These are phyloP conservation scores for Hyaloperonospora arabidopsidis DNA, from an alignment of 352 stramenopile genomes.

Conservation along the genomic window DNA sequence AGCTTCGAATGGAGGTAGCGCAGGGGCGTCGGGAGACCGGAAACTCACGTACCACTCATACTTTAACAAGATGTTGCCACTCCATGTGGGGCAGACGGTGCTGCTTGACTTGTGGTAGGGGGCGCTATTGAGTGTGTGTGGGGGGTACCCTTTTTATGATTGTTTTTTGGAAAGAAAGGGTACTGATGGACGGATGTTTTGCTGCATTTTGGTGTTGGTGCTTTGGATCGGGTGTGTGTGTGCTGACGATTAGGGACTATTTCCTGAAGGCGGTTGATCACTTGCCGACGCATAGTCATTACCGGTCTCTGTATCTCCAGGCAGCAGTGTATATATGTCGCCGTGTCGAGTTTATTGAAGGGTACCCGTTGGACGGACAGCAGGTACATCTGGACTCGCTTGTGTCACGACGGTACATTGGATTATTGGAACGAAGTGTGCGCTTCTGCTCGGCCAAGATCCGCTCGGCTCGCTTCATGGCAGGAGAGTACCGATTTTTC, in stretches of 20 bases:
- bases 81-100: slow-evolving; percentile 56
- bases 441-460: slow-evolving; percentile 60
- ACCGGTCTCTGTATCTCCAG: slow-evolving; percentile 62
- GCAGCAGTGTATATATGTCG: slow-evolving; percentile 61
- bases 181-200: too few relatives aligned
- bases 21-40: slow-evolving; percentile 29
- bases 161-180: too few relatives aligned
- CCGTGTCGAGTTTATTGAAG: slow-evolving; percentile 71
- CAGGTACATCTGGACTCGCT: slow-evolving; percentile 37
- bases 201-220: not conserved
- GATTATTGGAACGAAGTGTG: slow-evolving; percentile 50
- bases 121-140: slow-evolving; percentile 1
- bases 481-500: slow-evolving; percentile 70
- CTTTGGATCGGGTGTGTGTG: slow-evolving; percentile 2
- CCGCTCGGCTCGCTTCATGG: slow-evolving; percentile 48
- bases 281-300: slow-evolving; percentile 65
- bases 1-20: slow-evolving; percentile 19
- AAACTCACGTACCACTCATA: slow-evolving; percentile 51
- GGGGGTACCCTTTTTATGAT: too few relatives aligned
- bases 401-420: slow-evolving; percentile 56
- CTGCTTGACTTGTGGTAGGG: slow-evolving; percentile 69
- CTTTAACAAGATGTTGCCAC: slow-evolving; percentile 67
- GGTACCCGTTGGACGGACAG: slow-evolving; percentile 51
- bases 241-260: slow-evolving; percentile 40
- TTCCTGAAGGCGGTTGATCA: slow-evolving; percentile 78